Evolutionary conservation across 2,329 filamentous ascomycete genomes (phyloP).

Genomic region (Cercospora canescens): DNA sequence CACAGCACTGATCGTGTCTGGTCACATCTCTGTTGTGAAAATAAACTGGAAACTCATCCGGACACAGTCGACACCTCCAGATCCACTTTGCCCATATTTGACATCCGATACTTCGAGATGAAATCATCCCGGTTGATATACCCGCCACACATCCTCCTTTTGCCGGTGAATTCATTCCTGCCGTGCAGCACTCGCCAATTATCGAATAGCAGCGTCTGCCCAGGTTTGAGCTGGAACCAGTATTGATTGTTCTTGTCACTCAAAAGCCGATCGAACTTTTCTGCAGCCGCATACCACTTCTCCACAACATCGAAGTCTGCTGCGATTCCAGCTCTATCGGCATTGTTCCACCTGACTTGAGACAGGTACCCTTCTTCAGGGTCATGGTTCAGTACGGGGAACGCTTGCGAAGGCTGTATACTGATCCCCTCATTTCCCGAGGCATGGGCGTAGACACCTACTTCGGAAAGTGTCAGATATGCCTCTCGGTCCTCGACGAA

Average conservation of each 20-base stretch:
- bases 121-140: slow-evolving; percentile 86
- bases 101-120: slow-evolving; percentile 71
- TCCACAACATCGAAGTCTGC: slow-evolving; percentile 47
- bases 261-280: slow-evolving; percentile 69
- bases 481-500: slow-evolving; percentile 53
- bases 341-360: slow-evolving; percentile 90
- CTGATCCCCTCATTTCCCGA: slow-evolving; percentile 83
- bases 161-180: slow-evolving; percentile 76
- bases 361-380: slow-evolving; percentile 46
- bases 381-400: slow-evolving; percentile 70
- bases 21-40: neutral
- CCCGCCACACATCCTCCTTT: slow-evolving; percentile 83
- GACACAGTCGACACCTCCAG: slow-evolving; percentile 34
- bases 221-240: slow-evolving; percentile 79
- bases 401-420: slow-evolving; percentile 69
- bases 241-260: slow-evolving; percentile 66
- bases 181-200: slow-evolving; percentile 96
- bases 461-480: slow-evolving; percentile 58
- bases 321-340: slow-evolving; percentile 74
- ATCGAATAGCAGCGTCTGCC: slow-evolving; percentile 81
- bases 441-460: slow-evolving; percentile 73
- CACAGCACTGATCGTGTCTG: neutral
- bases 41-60: slow-evolving; percentile 20
- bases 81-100: slow-evolving; percentile 55
- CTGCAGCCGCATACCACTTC: slow-evolving; percentile 77